Evolutionary conservation across 1,139 yeast genomes (phyloP), one percentile per base, ranked within the genome.

Genomic region (Candida mesenterica): DNA sequence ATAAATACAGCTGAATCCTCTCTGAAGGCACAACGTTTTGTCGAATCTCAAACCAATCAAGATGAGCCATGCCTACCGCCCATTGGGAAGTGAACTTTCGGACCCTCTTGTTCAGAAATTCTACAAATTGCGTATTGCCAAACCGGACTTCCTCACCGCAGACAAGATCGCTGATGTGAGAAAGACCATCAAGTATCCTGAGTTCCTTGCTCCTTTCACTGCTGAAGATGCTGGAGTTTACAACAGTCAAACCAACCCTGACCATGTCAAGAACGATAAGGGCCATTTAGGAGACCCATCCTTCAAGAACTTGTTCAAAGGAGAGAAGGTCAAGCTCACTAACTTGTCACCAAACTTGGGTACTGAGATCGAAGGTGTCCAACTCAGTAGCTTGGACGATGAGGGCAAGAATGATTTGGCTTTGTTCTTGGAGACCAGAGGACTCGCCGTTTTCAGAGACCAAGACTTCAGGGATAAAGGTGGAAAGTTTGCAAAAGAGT

Each of bases 341-440:
- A 45, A 53, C 41, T 51, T 61, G 33, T 54, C 65, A 6, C 67
- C 67, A 3, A 56, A 59, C 37, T 59, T 59, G 31, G 68, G 68
- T 5, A 54, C 61, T 22, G 63, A 59, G 38, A 44, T 62, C 30
- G 52, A 47, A 7, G 67, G 67, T 9, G 44, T 61, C 27, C 65
- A 61, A 43, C 52, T 61, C 33, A 57, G 63, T 34, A 56, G 56
- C 32, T 53, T 61, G 40, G 53, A 52, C 32, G 63, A 59, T 27
- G 49, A 52, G 5, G 65, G 57, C 5, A 61, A 55, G 45, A 60
- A 61, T 41, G 66, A 61, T 37, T 53, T 61, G 41, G 66, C 65
- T 6, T 50, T 61, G 31, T 52, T 46, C 28, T 48, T 61, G 37
- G 66, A 57, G 20, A 59, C 55, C 27, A 52, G 65, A 47, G 64